Evolutionary conservation across 1,284 basidiomycete species (phyloP).

Genomic region (Melampsora larici-populina): DNA sequence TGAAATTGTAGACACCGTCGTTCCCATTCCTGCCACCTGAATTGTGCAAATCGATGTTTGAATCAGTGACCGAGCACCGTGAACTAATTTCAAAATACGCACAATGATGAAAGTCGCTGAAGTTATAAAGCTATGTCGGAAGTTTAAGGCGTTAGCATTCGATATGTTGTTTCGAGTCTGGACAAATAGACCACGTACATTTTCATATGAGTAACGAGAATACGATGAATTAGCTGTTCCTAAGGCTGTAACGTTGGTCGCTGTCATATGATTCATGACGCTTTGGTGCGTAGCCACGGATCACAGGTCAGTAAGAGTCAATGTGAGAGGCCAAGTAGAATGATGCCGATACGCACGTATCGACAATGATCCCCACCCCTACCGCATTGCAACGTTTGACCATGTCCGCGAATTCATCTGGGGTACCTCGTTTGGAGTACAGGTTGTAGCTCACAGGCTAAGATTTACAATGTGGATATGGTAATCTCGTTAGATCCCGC

Average conservation of each 20-base stretch:
- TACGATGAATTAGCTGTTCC: slow-evolving; percentile 6
- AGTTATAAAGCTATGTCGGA: slow-evolving; percentile 3
- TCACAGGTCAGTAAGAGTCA: background rate
- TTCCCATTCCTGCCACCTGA: slow-evolving; percentile 23
- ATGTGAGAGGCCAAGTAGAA: background rate
- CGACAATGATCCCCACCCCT: slow-evolving; percentile 35
- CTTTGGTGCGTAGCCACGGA: background rate
- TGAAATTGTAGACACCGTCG: slow-evolving; percentile 11
- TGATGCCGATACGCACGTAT: slow-evolving; percentile 13
- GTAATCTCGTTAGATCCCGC: background rate
- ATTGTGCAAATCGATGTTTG: background rate
- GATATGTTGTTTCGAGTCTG: too few species aligned
- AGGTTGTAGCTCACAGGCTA: slow-evolving; percentile 31
- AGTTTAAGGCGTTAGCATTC: background rate
- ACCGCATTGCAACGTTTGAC: slow-evolving; percentile 17
- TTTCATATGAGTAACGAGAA: slow-evolving; percentile 23
- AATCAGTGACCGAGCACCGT: background rate
- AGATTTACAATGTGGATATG: background rate
- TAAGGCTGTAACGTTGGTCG: background rate
- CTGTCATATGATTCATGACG: slow-evolving; percentile 39
- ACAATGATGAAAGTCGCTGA: slow-evolving; percentile 23
- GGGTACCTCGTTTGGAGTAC: slow-evolving; percentile 23
- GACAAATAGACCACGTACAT: slow-evolving; percentile 4
- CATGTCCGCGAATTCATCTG: slow-evolving; percentile 30
- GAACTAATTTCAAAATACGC: background rate